These are phyloP conservation scores for Fusarium euwallaceae DNA, from an alignment of 2,329 filamentous ascomycete species.

Conservation along the genomic window DNA sequence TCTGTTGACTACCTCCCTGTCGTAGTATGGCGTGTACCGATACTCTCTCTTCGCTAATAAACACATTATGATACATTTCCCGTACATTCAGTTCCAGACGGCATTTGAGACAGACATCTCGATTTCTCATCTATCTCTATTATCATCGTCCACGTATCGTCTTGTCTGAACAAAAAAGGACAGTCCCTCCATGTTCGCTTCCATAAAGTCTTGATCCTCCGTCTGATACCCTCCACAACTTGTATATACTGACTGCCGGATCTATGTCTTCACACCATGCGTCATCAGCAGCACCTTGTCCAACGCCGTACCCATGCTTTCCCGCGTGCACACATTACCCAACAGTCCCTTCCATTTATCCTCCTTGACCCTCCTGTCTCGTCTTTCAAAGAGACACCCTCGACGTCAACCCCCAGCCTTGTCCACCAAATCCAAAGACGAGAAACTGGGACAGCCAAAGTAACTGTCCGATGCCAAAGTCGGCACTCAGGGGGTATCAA, in stretches of 20 bases:
- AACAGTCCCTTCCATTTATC: constrained; percentile 38
- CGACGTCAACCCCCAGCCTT: constrained; percentile 24
- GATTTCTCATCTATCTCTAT: constrained; percentile 44
- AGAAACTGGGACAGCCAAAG: constrained; percentile 28
- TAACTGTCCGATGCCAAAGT: constrained; percentile 26
- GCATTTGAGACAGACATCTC: constrained; percentile 15
- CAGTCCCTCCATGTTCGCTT: constrained; percentile 11
- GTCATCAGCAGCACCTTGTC: constrained; percentile 40
- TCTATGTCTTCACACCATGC: constrained; percentile 32
- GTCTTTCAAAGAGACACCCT: constrained; percentile 21
- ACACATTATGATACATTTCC: no score
- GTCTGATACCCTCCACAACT: constrained; percentile 10
- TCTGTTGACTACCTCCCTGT: no score
- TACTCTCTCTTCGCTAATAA: no score
- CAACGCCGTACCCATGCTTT: constrained; percentile 47
- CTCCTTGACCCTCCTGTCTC: constrained; percentile 17
- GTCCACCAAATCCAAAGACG: constrained; percentile 31
- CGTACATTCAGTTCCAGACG: no score
- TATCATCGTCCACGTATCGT: constrained; percentile 35
- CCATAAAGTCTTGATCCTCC: constrained; percentile 22
- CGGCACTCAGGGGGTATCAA: constrained; percentile 41
- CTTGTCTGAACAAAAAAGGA: constrained; percentile 23
- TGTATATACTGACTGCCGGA: constrained; percentile 28
- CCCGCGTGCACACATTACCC: constrained; percentile 41
- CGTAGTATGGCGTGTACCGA: no score